Conservation (phyloP, 2,329 filamentous ascomycete genomes). For the Cordyceps cateniannulata region DNA sequence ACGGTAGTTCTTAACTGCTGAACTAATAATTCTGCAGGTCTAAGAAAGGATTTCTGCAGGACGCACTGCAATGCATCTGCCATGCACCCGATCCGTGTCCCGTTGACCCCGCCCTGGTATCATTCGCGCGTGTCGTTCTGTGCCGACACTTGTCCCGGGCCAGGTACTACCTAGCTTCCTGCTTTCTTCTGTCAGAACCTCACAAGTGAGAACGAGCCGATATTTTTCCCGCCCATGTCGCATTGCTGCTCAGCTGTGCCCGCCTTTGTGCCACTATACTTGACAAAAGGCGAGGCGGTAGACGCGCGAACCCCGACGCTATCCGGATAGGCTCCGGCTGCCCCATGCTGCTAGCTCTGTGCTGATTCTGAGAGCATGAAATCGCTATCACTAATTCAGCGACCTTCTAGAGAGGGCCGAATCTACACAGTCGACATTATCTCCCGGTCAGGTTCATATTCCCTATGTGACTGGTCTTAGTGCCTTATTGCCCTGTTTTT, state of each 20-base stretch:
- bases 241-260: background rate
- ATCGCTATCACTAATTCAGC: background rate
- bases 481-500: too few relatives aligned
- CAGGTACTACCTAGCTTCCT: too few relatives aligned
- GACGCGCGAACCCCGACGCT: background rate
- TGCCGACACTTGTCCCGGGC: too few relatives aligned
- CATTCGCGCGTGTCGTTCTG: too few relatives aligned
- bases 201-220: background rate
- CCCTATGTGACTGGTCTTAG: too few relatives aligned
- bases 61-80: background rate
- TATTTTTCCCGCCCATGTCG: background rate
- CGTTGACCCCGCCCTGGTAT: background rate
- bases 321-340: background rate
- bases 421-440: background rate
- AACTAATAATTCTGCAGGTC: too few relatives aligned
- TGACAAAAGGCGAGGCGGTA: background rate
- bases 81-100: background rate
- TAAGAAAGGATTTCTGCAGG: background rate
- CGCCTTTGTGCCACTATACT: background rate
- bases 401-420: background rate
- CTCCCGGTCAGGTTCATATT: background rate
- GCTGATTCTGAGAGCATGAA: background rate
- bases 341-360: background rate
- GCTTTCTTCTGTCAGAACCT: too few relatives aligned
- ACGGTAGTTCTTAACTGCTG: background rate